Evolutionary conservation across 768 basidiomycete genomes (phyloP).

Genomic region (Trametes punicea): DNA sequence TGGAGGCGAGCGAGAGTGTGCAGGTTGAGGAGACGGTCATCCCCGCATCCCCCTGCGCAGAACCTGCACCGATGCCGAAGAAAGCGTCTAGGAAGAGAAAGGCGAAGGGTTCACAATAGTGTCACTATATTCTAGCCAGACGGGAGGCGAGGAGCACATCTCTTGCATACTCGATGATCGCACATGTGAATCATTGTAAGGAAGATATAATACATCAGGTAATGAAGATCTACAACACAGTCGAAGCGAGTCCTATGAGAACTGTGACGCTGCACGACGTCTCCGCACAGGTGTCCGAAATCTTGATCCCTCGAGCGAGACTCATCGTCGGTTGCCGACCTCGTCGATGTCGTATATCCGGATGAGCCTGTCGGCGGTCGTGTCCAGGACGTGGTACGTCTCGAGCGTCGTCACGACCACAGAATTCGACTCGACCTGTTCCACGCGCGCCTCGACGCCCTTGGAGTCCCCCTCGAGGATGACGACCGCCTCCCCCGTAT

Average conservation of each 20-base stretch:
- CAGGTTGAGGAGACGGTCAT: neutral
- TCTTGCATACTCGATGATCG: too few species aligned
- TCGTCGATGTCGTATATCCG: constrained; percentile 14
- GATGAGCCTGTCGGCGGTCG: constrained; percentile 17
- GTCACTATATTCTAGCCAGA: too few species aligned
- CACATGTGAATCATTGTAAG: too few species aligned
- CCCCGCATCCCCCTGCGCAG: neutral
- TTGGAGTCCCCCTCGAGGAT: constrained; percentile 21
- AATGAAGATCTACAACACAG: too few species aligned
- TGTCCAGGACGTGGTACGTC: constrained; percentile 24
- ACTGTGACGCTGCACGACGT: too few species aligned
- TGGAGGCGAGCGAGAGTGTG: neutral
- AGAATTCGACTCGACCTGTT: constrained; percentile 14
- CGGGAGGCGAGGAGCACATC: too few species aligned
- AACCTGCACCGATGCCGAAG: neutral
- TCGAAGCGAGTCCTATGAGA: neutral
- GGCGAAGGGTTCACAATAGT: neutral
- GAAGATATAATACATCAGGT: too few species aligned
- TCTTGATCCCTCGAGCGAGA: too few species aligned
- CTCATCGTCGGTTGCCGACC: constrained; percentile 16
- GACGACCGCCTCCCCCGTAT: constrained; percentile 18
- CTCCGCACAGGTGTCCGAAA: too few species aligned
- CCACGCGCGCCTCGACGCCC: constrained; percentile 21
- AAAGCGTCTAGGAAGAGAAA: neutral
- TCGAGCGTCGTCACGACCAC: constrained; percentile 16